Base-by-base conservation (phyloP, 768 basidiomycete species). In the Suillus discolor region DNA sequence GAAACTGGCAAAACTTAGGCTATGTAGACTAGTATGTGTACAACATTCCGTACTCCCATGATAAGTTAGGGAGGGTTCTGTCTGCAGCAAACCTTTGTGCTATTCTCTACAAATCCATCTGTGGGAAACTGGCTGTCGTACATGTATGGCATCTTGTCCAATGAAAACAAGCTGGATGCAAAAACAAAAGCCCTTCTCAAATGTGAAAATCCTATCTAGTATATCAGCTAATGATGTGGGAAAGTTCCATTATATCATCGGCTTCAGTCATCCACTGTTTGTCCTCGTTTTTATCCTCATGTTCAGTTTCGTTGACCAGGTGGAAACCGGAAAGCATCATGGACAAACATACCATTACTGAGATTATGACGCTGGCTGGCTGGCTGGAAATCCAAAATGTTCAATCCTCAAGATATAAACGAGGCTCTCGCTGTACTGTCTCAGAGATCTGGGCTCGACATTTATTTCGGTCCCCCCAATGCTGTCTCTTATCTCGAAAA, bases 391-490 rank as follows among this genome's bases (percentile, higher is more conserved):
- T 47, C 18, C 23, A 16, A 28, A 18, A 18, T 3, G 1, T 62
- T 62, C 9, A 20, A 62, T 31, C 28, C 28, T 39, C 20, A 4
- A 38, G 45, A 55, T 2, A 62, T 16, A 12, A 41, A 44, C 23
- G 12, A 62, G 28, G 60, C 60, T 9, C 57, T 70, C 15, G 62
- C 65, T 5, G 44, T 70, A 0, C 65, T 70, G 4, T 54, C 45
- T 8, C 69, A 68, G 42, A 53, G 67, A 68, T 68, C 66, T 12
- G 54, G 20, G 20, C 41, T 66, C 1, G 61, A 64, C 1, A 16
- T 66, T 36, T 20, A 15, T 5, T 62, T 65, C 23, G 62, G 64
- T 13, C 54, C 63, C 13, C 39, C 25, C 0, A 41, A 64, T 11
- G 28, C 67, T 11, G 39, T 59, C 7, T 6, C 23, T 0, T 65